Percentiles rank a stretch among this genome's conserved stretches.
Conservation (phyloP, 306 rosid species). For the Castanospermum australe region DNA sequence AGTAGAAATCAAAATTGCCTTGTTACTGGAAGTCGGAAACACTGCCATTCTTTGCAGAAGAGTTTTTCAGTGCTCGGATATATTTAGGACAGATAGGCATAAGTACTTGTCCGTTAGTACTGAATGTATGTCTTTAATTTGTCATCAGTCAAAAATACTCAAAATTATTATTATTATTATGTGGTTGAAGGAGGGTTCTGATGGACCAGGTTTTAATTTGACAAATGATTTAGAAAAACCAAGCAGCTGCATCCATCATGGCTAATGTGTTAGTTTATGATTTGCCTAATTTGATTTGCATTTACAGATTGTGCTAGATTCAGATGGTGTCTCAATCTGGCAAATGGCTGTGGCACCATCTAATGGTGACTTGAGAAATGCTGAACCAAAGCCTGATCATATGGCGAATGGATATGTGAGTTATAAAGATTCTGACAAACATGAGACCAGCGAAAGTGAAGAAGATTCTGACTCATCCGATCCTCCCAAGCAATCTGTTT, state of each 20-base stretch:
- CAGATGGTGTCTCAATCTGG: constrained; percentile 81
- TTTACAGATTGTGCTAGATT: constrained; percentile 62
- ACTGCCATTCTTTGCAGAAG: neutral
- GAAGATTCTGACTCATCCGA: constrained; percentile 50
- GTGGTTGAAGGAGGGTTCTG: neutral
- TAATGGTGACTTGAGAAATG: constrained; percentile 10
- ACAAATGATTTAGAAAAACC: too few species aligned
- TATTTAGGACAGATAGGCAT: neutral
- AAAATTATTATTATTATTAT: neutral
- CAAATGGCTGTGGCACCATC: constrained; percentile 72
- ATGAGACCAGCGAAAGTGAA: constrained; percentile 61
- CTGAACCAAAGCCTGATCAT: constrained; percentile 9
- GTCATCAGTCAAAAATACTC: neutral
- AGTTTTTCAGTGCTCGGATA: neutral
- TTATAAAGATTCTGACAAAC: constrained; percentile 20
- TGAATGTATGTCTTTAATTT: neutral
- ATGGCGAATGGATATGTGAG: constrained; percentile 50
- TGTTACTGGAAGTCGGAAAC: neutral
- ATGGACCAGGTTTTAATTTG: neutral
- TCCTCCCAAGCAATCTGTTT: constrained; percentile 25
- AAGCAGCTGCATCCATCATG: neutral
- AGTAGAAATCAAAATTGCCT: neutral
- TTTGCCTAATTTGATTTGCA: neutral
- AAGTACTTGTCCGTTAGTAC: neutral
- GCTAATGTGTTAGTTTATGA: neutral